Base-by-base conservation (phyloP, 768 basidiomycete species). In the Phylloporus scabripes region DNA sequence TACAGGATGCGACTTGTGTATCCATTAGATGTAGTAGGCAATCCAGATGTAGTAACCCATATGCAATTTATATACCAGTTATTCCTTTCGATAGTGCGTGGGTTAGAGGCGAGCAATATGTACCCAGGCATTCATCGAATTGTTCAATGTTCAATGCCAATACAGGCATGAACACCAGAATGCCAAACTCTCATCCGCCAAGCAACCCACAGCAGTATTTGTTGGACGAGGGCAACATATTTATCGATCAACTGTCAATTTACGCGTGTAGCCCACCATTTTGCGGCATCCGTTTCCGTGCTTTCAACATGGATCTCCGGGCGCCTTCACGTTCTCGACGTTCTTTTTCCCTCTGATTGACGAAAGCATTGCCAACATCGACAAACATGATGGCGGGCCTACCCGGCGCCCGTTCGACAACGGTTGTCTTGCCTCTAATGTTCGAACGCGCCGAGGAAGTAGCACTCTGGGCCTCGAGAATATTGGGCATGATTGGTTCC, bases 321-420 rank as follows among this genome's bases (percentile, higher is more conserved):
- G 75, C 73, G 0, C 78, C 73, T 49, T 71, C 71, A 20, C 73
- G 71, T 46, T 77, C 72, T 37, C 84, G 72, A 51, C 73, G 72
- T 43, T 73, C 55, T 10, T 72, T 75, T 43, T 80, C 80, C 36
- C 77, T 73, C 26, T 75, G 64, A 38, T 87, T 74, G 48, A 89
- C 60, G 62, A 85, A 89, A 60, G 81, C 78, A 20, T 76, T 75
- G 1, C 88, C 88, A 4, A 90, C 79, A 59, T 92, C 88, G 15
- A 86, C 68, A 56, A 92, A 87, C 59, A 76, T 76, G 40, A 86
- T 73, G 2, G 78, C 60, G 8, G 83, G 75, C 34, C 81, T 79
- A 14, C 78, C 77, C 7, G 61, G 56, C 20, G 70, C 71, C 29
- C 65, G 66, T 38, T 66, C 56, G 26, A 72, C 60, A n/a, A 73